These are phyloP conservation scores for Lachnellula suecica DNA, from an alignment of 2,329 filamentous ascomycete genomes.

Conservation along the genomic window DNA sequence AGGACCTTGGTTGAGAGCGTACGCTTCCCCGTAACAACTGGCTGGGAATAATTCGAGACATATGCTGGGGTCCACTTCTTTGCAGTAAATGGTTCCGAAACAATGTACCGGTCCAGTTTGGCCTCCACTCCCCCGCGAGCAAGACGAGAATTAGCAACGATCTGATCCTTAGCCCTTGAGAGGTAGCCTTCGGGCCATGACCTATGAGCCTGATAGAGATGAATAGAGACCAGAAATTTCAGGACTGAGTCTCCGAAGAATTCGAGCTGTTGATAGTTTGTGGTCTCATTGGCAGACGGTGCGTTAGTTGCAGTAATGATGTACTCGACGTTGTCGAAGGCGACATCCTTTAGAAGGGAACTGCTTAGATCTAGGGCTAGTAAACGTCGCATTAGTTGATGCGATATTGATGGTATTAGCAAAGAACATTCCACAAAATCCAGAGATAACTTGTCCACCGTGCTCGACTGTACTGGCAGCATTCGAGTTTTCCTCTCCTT, in stretches of 20 bases:
- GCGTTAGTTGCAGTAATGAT: slow-evolving; percentile 69
- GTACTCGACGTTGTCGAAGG: slow-evolving; percentile 51
- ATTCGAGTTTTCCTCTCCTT: too few relatives aligned
- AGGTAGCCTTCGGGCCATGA: slow-evolving; percentile 73
- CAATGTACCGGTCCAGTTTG: slow-evolving; percentile 70
- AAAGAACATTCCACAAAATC: too few relatives aligned
- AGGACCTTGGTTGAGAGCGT: slow-evolving; percentile 65
- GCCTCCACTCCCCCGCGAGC: slow-evolving; percentile 57
- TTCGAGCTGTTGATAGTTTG: slow-evolving; percentile 79
- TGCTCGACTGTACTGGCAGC: too few relatives aligned
- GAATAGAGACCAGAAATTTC: slow-evolving; percentile 66
- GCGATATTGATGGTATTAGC: too few relatives aligned
- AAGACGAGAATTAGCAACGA: slow-evolving; percentile 72
- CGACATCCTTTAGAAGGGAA: slow-evolving; percentile 35
- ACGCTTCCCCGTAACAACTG: too few relatives aligned
- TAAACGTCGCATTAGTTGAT: too few relatives aligned
- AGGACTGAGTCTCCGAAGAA: slow-evolving; percentile 81
- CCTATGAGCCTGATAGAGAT: too few relatives aligned
- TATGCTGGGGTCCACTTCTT: slow-evolving; percentile 69
- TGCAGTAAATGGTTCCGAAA: slow-evolving; percentile 64
- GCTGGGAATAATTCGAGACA: slow-evolving; percentile 26
- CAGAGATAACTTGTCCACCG: too few relatives aligned
- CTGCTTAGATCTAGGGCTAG: too few relatives aligned
- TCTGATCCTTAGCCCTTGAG: slow-evolving; percentile 60
- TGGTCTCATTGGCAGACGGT: slow-evolving; percentile 54